Percentiles rank a stretch among this genome's conserved stretches.
Conservation (phyloP, 83 land plant species). For the Thuja plicata region DNA sequence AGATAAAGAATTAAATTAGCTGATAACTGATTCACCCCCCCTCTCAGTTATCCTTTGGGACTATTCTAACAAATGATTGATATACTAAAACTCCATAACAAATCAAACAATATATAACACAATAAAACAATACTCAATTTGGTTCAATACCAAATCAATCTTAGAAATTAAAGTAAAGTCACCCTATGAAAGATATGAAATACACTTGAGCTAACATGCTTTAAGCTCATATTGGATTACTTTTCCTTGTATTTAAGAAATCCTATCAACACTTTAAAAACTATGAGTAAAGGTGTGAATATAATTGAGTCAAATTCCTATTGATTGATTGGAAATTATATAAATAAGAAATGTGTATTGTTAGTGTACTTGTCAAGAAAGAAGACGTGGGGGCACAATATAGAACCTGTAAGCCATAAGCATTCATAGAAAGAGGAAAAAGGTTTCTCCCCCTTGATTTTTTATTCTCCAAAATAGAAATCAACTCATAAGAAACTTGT, state of each 20-base stretch:
- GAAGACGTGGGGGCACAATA: slow-evolving; percentile 15
- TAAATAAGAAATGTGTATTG: too few species aligned
- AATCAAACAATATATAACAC: too few species aligned
- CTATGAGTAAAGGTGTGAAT: too few species aligned
- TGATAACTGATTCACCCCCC: too few species aligned
- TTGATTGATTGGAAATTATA: too few species aligned
- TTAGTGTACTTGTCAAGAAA: slow-evolving; percentile 11
- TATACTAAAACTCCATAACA: too few species aligned
- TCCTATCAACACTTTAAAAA: too few species aligned
- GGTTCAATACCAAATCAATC: not conserved
- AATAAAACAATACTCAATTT: not conserved
- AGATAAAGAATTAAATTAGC: too few species aligned
- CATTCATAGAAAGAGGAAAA: not conserved
- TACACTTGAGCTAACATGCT: slow-evolving; percentile 28
- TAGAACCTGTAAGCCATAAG: not conserved
- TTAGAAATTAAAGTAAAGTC: not conserved
- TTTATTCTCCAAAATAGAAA: not conserved
- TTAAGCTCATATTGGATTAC: slow-evolving; percentile 38
- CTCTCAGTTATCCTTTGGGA: too few species aligned
- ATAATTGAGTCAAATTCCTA: too few species aligned
- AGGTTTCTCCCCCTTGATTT: not conserved
- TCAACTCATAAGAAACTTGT: not conserved
- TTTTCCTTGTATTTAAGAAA: slow-evolving; percentile 31
- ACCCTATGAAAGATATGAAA: slow-evolving; percentile 49
- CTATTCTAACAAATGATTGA: too few species aligned